Evolutionary conservation across 1,139 yeast species (phyloP).

Genomic region (Geotrichum fermentans): DNA sequence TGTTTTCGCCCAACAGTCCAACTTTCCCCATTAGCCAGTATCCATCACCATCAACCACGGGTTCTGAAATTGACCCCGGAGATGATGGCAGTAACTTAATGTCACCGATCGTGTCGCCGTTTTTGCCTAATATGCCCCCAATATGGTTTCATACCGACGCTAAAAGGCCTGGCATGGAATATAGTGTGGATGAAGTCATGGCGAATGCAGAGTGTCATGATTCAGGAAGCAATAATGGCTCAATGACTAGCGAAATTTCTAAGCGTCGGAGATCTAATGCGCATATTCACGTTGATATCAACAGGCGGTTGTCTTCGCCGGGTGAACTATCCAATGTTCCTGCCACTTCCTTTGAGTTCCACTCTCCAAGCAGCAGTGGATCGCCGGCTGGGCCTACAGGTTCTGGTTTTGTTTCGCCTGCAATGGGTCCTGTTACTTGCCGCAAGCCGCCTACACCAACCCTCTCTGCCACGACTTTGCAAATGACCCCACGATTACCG

Average conservation of each 20-base stretch:
- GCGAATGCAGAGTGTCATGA: slow-evolving; percentile 2
- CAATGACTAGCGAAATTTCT: background rate
- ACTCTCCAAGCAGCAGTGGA: slow-evolving; percentile 10
- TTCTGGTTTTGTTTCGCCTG: slow-evolving; percentile 1
- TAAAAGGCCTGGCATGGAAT: slow-evolving; percentile 9
- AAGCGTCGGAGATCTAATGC: slow-evolving; percentile 17
- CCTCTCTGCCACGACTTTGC: background rate
- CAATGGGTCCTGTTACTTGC: background rate
- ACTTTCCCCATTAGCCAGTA: slow-evolving; percentile 9
- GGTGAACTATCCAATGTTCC: background rate
- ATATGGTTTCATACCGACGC: slow-evolving; percentile 13
- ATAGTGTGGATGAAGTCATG: slow-evolving; percentile 6
- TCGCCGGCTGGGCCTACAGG: slow-evolving; percentile 7
- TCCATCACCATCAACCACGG: slow-evolving; percentile 13
- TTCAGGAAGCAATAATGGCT: background rate
- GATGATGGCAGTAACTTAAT: slow-evolving; percentile 12
- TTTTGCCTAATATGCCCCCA: slow-evolving; percentile 10
- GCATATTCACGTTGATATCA: slow-evolving; percentile 1
- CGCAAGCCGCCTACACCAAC: slow-evolving; percentile 2
- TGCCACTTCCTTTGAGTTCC: background rate
- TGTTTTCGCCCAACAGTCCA: slow-evolving; percentile 14
- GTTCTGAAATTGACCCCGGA: slow-evolving; percentile 9
- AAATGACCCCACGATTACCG: background rate
- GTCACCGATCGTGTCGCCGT: slow-evolving; percentile 20
- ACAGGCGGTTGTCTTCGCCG: slow-evolving; percentile 3